Evolutionary conservation across 768 basidiomycete genomes (phyloP), one percentile per base, ranked within the genome.

Genomic region (Flagelloscypha sp.): DNA sequence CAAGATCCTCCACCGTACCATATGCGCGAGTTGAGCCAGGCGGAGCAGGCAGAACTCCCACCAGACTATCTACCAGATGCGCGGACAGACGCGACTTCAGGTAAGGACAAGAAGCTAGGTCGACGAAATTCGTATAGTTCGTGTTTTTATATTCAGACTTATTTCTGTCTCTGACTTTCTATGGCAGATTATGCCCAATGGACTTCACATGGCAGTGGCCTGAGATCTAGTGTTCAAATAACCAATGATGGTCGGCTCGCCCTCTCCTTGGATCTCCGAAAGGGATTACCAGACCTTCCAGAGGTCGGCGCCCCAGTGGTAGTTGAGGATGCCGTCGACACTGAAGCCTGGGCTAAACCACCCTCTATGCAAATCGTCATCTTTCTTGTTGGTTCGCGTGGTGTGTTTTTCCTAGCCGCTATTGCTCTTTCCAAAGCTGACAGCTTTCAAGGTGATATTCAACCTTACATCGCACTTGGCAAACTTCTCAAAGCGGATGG

Each of bases 201-300:
- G 48, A 50, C 52, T 6, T 51, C 62, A 4, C 40, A 53, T 27
- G 68, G 67, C 11, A 53, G 62, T 33, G 68, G 68, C 5, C 59
- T 73, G 10, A 38, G 54, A 2, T 70, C 71, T 3, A 44, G 52
- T 6, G 69, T 67, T 15, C 56, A 50, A 4, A 47, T 73, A 15
- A 54, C 60, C 7, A 37, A 52, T 12, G 70, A 74, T 36, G 72
- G 72, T 3, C 56, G 68, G 24, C 72, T 75, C 42, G 54, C 59
- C 22, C 44, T 74, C 12, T 61, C 59, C 5, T 52, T 75, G 11
- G 63, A 73, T 43, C 56, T 77, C 32, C 68, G 70, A 46, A 53
- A 68, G 33, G 49, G 57, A 7, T 51, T 75, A 3, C 72, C 72
- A 1, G 72, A 76, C 31, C 49, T 78, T 5, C 72, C 71, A 3